These are phyloP conservation scores for Trichophyton simii DNA, from an alignment of 2,329 filamentous ascomycete species.

Conservation along the genomic window DNA sequence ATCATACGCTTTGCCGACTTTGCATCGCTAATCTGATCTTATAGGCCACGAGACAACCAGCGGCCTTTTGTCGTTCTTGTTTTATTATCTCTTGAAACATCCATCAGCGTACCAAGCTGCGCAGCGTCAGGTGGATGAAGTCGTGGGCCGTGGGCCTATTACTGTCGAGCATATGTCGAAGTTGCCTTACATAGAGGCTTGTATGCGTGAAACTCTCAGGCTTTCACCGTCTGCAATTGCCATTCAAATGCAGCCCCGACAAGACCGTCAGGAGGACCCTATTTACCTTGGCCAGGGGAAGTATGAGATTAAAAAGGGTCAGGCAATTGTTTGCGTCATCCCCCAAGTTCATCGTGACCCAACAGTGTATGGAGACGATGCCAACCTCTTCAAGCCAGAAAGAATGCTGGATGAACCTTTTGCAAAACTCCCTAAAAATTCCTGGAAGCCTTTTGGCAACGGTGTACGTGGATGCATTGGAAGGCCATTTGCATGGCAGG, in stretches of 20 bases:
- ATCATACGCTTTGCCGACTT: neutral
- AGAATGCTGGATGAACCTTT: neutral
- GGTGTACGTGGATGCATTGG: neutral
- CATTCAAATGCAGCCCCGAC: neutral
- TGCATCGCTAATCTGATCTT: neutral
- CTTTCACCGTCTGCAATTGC: neutral
- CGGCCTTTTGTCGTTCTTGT: neutral
- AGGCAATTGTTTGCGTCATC: neutral
- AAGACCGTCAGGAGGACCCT: neutral
- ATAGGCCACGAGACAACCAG: neutral
- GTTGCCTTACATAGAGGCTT: neutral
- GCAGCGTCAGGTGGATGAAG: conserved; percentile 1
- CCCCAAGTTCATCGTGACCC: neutral
- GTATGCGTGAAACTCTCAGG: conserved; percentile 2
- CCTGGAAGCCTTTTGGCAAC: neutral
- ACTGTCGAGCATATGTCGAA: conserved; percentile 3
- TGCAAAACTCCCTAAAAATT: neutral
- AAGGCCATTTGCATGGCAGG: conserved; percentile 2
- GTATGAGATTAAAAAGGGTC: neutral
- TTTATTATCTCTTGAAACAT: neutral
- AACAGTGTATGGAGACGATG: neutral
- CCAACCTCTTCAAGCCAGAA: neutral
- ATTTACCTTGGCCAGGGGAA: neutral
- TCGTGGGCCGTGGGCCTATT: conserved; percentile 1
- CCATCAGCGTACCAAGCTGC: neutral